phyloP scores from a whole-genome alignment of 192 early-diverging fungal species.

The Nowakowskiella sp. region DNA sequence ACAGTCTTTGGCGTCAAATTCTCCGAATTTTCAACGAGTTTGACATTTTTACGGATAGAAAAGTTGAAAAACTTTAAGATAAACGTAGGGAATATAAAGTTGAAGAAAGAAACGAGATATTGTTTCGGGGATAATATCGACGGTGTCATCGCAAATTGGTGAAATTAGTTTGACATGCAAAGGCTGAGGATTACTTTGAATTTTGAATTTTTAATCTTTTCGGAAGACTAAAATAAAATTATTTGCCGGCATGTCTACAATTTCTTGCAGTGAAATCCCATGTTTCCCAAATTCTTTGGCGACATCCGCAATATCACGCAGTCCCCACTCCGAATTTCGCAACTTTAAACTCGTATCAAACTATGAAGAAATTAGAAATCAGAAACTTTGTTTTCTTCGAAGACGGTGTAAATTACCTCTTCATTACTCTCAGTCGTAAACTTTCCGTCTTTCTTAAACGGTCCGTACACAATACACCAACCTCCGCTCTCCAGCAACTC shows the following conservation, averaged over 20 bases:
- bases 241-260: constrained; percentile 28
- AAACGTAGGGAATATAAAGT: no score
- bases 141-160: no score
- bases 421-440: constrained; percentile 24
- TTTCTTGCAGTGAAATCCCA: constrained; percentile 9
- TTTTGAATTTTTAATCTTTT: no score
- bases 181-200: no score
- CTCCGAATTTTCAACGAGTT: no score
- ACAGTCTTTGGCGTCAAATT: no score
- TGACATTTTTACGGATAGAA: no score
- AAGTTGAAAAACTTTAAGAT: no score
- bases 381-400: no score
- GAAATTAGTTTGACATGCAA: no score
- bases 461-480: constrained; percentile 15
- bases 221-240: constrained; percentile 28
- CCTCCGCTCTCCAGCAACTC: constrained; percentile 7
- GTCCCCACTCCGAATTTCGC: constrained; percentile 19
- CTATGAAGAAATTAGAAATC: background rate
- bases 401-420: constrained; percentile 1
- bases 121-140: no score
- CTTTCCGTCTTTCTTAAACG: constrained; percentile 21
- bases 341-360: constrained; percentile 18
- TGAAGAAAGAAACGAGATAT: no score
- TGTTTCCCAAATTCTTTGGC: constrained; percentile 10
- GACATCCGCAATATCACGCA: constrained; percentile 22